Percentiles rank a stretch among this genome's conserved stretches.
phyloP scores from a whole-genome alignment of 2,329 filamentous ascomycete species.

The Knufia petricola region DNA sequence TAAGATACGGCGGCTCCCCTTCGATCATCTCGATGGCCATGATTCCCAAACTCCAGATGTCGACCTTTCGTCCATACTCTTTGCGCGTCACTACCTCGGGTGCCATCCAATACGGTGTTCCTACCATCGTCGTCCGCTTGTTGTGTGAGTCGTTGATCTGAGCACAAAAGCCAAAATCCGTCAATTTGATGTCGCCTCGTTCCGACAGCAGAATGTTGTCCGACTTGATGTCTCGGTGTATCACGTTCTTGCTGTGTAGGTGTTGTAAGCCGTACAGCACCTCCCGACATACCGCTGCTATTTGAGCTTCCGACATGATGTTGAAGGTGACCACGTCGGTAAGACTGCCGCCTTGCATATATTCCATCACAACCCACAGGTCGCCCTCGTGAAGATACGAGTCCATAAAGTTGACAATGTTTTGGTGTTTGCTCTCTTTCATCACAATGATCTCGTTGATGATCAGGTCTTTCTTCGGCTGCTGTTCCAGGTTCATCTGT shows the following conservation, averaged over 20 bases:
- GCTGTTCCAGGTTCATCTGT: constrained; percentile 98
- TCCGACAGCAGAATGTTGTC: constrained; percentile 93
- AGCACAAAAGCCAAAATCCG: constrained; percentile 97
- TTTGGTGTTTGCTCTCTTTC: constrained; percentile 97
- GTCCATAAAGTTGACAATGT: constrained; percentile 99
- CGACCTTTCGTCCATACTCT: constrained; percentile 95
- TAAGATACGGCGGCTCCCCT: constrained; percentile 92
- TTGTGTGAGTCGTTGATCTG: constrained; percentile 96
- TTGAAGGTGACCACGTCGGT: constrained; percentile 99
- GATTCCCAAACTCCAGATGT: constrained; percentile 97
- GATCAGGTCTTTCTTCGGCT: constrained; percentile 97
- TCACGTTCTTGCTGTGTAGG: constrained; percentile 93
- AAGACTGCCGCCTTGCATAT: constrained; percentile 95
- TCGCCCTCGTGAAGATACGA: constrained; percentile 85
- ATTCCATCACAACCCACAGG: constrained; percentile 99
- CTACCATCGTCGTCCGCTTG: constrained; percentile 98
- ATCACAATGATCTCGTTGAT: constrained; percentile 99
- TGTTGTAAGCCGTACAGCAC: constrained; percentile 70
- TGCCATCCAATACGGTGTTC: constrained; percentile 99
- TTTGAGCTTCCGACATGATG: constrained; percentile 97
- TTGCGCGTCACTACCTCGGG: constrained; percentile 95
- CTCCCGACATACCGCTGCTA: constrained; percentile 89
- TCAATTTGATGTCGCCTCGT: constrained; percentile 95
- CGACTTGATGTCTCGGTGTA: constrained; percentile 97
- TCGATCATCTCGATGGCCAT: constrained; percentile 99